Base-by-base conservation (phyloP, 2,329 filamentous ascomycete genomes). In the Epichloe hybrida region DNA sequence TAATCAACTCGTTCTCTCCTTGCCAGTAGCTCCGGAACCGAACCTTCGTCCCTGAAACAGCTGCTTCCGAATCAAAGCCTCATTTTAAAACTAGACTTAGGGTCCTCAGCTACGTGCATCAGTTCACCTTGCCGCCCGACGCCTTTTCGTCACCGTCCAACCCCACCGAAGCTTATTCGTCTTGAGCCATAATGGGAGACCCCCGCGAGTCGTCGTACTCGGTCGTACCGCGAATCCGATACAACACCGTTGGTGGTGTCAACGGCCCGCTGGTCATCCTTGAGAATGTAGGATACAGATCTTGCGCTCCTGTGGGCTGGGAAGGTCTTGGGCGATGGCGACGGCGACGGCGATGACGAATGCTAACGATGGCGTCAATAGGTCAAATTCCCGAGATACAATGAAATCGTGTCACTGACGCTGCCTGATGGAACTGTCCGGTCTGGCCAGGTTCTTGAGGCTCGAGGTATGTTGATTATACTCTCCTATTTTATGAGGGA, bases 171-270 rank as follows among this genome's bases (percentile, higher is more conserved):
- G 48, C 54, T 48, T 20, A 41, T 44, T 36, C 21, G 8, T 31
- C 37, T 27, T 48, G 15, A 17, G 55, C 59, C 66, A 66, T 61
- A 59, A 77, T 77, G 74, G 63, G 69, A 62, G 78, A 81, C 67
- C 74, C 74, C 52, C 73, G 77, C 65, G 75, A 77, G 61, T 72
- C 77, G 56, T 77, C 76, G 56, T 81, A 80, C 69, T 78, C 75
- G 55, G 71, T 81, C 61, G 67, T 73, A 59, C 78, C 78, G 53
- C 72, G 77, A 62, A 70, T 97, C 72, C 83, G 86, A 64, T 98
- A 98, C 81, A 98, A 98, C 76, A 98, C 93, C 62, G 89, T 98
- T 66, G 88, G 89, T 65, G 91, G 91, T 75, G 84, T 98, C 72
- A 98, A 98, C 74, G 93, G 93, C 53, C 93, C 93, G 63, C 80